Evolutionary conservation across 176 grass and related monocot genomes (phyloP).

Genomic region (Avena insularis): DNA sequence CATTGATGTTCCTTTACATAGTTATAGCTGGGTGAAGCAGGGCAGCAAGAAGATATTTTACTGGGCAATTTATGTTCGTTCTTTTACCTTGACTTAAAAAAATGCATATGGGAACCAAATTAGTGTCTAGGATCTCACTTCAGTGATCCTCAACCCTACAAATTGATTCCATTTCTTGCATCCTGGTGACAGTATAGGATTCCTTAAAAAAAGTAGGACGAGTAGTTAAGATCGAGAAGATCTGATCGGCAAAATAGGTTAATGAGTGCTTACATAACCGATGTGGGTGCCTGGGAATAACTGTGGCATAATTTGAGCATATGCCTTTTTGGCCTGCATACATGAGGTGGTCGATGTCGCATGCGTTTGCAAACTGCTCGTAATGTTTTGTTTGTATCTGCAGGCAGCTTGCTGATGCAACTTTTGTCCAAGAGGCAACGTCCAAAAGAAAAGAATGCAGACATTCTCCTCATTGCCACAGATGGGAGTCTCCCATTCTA

Average conservation of each 20-base stretch:
- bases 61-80: not conserved
- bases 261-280: slow-evolving; percentile 43
- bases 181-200: not conserved
- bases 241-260: slow-evolving; percentile 25
- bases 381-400: slow-evolving; percentile 46
- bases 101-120: slow-evolving; percentile 6
- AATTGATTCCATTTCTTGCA: slow-evolving; percentile 27
- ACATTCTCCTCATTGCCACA: not conserved
- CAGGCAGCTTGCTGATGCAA: slow-evolving; percentile 22
- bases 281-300: slow-evolving; percentile 36
- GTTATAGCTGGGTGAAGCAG: slow-evolving; percentile 3
- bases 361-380: slow-evolving; percentile 19
- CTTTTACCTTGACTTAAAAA: not conserved
- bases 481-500: not conserved
- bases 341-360: slow-evolving; percentile 20
- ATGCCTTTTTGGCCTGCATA: slow-evolving; percentile 51
- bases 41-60: not conserved
- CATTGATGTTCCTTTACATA: not conserved
- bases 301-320: slow-evolving; percentile 49
- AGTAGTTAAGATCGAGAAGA: slow-evolving; percentile 19
- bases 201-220: not conserved
- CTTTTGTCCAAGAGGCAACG: slow-evolving; percentile 26
- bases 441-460: not conserved
- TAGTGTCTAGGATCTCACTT: slow-evolving; percentile 50
- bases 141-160: slow-evolving; percentile 23